Evolutionary conservation across 805 yeast species (phyloP), one percentile per base, ranked within the genome.

Genomic region (Monosporozyma aerobia): DNA sequence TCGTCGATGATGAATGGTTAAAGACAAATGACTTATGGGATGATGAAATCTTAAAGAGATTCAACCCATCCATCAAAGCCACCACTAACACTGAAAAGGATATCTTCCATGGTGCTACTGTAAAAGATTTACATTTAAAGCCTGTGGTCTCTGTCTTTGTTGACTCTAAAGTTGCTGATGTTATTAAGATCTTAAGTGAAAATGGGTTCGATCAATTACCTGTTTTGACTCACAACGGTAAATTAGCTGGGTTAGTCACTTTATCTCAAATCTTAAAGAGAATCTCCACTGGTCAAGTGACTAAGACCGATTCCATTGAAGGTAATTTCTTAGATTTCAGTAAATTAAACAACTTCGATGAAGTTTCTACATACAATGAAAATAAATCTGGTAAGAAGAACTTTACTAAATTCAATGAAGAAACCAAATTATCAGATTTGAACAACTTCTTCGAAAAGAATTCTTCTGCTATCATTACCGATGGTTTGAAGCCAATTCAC

Each of bases 1-100:
- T 87, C 64, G 92, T 87, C 40, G 95, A 87, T 67, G 95, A 88
- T 63, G 95, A 87, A 70, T 87, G 96, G 96, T 81, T 87, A 85
- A 78, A 77, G 66, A 80, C 80, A 61, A 86, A 87, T 66, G 85
- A 86, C 2, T 82, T 88, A 63, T 79, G 84, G 58, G 87, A 80
- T 57, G 77, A 77, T 50, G 72, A 75, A 51, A 68, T 77, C 51
- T 67, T 69, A 52, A 68, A 63, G 45, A 69, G 69, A 50, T 65
- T 68, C 35, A 61, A 65, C 51, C 56, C 62, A 6, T 44, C 54
- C 43, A 58, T 52, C 5, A 64, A 65, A 56, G 45, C 47, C 7
- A 54, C 57, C 3, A 50, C 50, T 11, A 53, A 53, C 22, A 63
- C 73, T 22, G 69, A 71, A 52, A 67, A 63, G 44, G 76, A 76